Conservation (phyloP, 2,329 filamentous ascomycete genomes). For the Alternaria sp. region DNA sequence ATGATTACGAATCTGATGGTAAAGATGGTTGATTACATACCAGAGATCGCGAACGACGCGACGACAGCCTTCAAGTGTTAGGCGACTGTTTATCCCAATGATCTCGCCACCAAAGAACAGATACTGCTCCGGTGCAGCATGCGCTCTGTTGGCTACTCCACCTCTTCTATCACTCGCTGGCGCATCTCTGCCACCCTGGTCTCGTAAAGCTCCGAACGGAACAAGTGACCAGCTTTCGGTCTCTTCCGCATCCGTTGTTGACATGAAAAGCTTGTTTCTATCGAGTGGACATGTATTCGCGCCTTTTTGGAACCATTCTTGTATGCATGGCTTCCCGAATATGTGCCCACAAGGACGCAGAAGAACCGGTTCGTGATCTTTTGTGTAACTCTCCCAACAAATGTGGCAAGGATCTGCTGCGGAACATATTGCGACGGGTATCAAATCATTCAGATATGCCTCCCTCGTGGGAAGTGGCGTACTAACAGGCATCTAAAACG, state of each 20-base stretch:
- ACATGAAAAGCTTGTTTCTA: neutral
- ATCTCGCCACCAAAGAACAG: constrained; percentile 3
- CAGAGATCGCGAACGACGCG: constrained; percentile 3
- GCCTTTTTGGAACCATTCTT: constrained; percentile 1
- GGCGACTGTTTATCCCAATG: neutral
- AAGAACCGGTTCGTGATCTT: neutral
- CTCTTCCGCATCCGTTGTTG: neutral
- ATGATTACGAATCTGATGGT: neutral
- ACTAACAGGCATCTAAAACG: neutral
- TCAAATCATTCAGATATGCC: neutral
- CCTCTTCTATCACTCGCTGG: neutral
- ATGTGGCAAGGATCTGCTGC: constrained; percentile 11
- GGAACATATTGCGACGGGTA: constrained; percentile 2
- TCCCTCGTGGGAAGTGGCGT: neutral
- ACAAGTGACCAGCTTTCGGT: neutral
- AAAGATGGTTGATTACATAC: neutral
- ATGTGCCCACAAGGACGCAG: constrained; percentile 18
- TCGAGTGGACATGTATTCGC: constrained; percentile 1
- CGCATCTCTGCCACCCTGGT: neutral
- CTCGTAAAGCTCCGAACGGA: neutral
- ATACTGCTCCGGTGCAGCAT: neutral
- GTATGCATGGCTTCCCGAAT: constrained; percentile 17
- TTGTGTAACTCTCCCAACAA: constrained; percentile 5
- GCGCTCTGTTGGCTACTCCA: neutral
- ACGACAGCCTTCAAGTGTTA: neutral